phyloP scores from a whole-genome alignment of 1,284 basidiomycete species.

The Singerocomus inundabilis region DNA sequence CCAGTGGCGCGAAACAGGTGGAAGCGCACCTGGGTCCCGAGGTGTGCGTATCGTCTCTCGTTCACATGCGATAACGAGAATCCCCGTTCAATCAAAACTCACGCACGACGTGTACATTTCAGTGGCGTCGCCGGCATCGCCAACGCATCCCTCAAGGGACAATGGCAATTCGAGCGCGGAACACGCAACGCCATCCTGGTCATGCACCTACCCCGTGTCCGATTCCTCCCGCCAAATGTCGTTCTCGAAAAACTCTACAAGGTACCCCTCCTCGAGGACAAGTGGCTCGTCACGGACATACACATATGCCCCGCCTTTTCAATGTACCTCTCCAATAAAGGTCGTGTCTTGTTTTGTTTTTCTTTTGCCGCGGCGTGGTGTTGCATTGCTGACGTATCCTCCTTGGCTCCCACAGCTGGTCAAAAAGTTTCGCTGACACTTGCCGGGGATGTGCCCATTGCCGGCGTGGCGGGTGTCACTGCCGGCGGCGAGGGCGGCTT shows the following conservation, averaged over 20 bases:
- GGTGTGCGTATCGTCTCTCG: slow-evolving; percentile 17
- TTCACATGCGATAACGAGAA: not conserved
- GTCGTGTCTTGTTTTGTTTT: slow-evolving; percentile 1
- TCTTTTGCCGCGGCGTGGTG: not conserved
- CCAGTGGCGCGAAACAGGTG: slow-evolving; percentile 18
- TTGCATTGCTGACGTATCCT: not conserved
- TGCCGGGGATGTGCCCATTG: slow-evolving; percentile 6
- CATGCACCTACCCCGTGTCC: slow-evolving; percentile 25
- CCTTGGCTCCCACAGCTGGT: slow-evolving; percentile 14
- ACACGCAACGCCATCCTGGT: slow-evolving; percentile 28
- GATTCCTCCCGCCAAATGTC: slow-evolving; percentile 16
- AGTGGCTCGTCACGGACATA: slow-evolving; percentile 24
- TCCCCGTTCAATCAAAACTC: not conserved
- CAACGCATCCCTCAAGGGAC: slow-evolving; percentile 24
- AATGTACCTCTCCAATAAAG: slow-evolving; percentile 30
- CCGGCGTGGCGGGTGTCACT: slow-evolving; percentile 4
- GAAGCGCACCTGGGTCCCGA: slow-evolving; percentile 7
- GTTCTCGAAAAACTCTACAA: slow-evolving; percentile 21
- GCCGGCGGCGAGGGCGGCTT: slow-evolving; percentile 5
- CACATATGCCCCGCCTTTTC: slow-evolving; percentile 29
- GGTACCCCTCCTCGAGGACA: slow-evolving; percentile 21
- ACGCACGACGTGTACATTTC: not conserved
- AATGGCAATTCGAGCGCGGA: slow-evolving; percentile 29
- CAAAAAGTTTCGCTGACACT: slow-evolving; percentile 28
- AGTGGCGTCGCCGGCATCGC: slow-evolving; percentile 23